Evolutionary conservation across 352 stramenopile species (phyloP), one percentile per base, ranked within the genome.

Genomic region (Plasmopara halstedii): DNA sequence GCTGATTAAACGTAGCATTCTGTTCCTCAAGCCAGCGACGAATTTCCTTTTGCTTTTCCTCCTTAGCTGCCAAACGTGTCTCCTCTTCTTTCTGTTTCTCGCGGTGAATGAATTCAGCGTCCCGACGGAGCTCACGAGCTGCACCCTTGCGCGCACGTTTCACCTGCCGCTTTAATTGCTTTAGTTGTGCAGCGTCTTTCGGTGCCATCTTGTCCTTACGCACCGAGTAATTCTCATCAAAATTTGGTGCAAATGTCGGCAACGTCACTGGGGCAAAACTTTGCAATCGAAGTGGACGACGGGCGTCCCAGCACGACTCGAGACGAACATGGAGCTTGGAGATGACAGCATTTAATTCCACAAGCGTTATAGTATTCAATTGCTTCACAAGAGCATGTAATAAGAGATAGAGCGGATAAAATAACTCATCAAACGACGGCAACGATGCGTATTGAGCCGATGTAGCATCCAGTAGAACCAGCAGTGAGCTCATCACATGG

Each of bases 1-100:
- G 94, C 53, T 98, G 78, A 66, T 98, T 98, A 72, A 99, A 97
- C 53, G 93, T 97, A 4, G 93, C 94, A 62, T 98, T 95, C 58
- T 99, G 93, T 42, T 95, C 69, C 59, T 98, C 91, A 56, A 99
- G 67, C 94, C 93, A 99, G 42, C 70, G 67, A 58, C 88, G 96
- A 63, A 98, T 97, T 74, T 98, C 95, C 56, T 95, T 74, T 52
- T 97, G 87, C 55, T 96, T 96, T 31, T 88, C 89, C 58, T 64
- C 74, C 77, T 88, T 97, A 64, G 58, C 72, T 15, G 59, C 80
- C 53, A 81, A 52, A 50, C 76, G 74, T 56, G 42, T 42, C 19
- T 82, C 58, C 53, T 97, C 85, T 45, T 98, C 94, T 42, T 88
- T 66, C 38, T 95, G 72, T 64, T 96, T 86, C 62, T 97, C 88